Conservation (phyloP, 2,329 filamentous ascomycete genomes). For the Beauveria sp. region DNA sequence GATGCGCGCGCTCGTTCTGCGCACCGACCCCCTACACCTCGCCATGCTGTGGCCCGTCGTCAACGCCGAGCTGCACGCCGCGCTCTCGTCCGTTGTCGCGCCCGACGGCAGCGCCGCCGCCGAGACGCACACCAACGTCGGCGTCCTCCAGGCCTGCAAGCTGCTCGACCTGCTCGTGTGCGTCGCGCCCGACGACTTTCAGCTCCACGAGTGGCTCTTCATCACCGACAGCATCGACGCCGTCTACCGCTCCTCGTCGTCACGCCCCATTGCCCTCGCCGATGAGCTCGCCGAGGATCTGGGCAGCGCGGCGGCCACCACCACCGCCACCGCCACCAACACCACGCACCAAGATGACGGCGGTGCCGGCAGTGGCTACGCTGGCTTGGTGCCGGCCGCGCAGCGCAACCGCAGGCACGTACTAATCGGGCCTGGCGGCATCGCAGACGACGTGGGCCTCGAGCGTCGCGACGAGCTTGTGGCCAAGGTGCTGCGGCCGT, state of each 20-base stretch:
- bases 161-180: conserved; percentile 83
- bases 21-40: conserved; percentile 70
- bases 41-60: conserved; percentile 84
- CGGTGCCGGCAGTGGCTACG: conserved; percentile 15
- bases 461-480: conserved; percentile 63
- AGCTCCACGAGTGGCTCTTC: conserved; percentile 97
- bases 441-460: conserved; percentile 46
- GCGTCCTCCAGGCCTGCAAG: conserved; percentile 86
- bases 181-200: conserved; percentile 87
- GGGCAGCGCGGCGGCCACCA: conserved; percentile 32
- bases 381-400: conserved; percentile 21
- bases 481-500: conserved; percentile 72
- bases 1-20: conserved; percentile 71
- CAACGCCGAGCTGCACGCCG: conserved; percentile 75
- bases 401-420: conserved; percentile 22
- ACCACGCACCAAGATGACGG: neutral
- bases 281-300: conserved; percentile 79
- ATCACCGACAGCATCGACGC: conserved; percentile 95
- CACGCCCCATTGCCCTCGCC: conserved; percentile 66
- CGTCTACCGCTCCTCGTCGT: conserved; percentile 68
- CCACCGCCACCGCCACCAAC: conserved; percentile 8
- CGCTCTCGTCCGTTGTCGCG: conserved; percentile 66
- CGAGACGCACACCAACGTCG: conserved; percentile 68
- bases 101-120: conserved; percentile 54
- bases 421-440: conserved; percentile 32